Percentiles rank a stretch among this genome's conserved stretches.
Evolutionary conservation across 2,329 filamentous ascomycete species (phyloP).

Genomic region (Fusarium sp.): DNA sequence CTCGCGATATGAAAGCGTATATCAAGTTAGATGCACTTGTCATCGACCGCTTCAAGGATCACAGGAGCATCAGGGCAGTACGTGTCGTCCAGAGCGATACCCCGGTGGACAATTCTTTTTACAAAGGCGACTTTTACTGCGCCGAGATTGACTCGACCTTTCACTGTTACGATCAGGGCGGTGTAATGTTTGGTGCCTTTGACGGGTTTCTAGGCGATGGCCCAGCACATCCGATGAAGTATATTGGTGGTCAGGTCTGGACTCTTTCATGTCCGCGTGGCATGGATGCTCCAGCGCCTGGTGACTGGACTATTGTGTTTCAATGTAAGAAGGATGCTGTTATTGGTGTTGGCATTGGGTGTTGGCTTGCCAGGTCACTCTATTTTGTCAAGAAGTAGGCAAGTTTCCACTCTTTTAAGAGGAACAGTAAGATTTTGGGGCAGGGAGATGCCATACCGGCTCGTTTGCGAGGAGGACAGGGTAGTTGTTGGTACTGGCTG

Average conservation of each 20-base stretch:
- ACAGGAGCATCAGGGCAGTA: conserved; percentile 13
- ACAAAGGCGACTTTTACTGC: conserved; percentile 24
- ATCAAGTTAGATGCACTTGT: conserved; percentile 9
- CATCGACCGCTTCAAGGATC: conserved; percentile 24
- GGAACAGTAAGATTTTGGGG: not conserved
- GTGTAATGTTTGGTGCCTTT: conserved; percentile 26
- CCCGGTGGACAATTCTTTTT: not conserved
- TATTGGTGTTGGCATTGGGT: conserved; percentile 13
- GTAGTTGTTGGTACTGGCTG: not conserved
- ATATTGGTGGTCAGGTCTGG: conserved; percentile 22
- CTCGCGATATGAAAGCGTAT: conserved; percentile 13
- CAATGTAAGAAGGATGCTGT: not conserved
- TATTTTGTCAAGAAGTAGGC: conserved; percentile 17
- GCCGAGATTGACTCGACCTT: conserved; percentile 22
- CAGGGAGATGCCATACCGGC: not conserved
- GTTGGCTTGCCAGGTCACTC: conserved; percentile 24
- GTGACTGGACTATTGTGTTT: conserved; percentile 29
- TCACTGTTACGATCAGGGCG: conserved; percentile 22
- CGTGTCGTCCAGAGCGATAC: not conserved
- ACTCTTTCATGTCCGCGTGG: conserved; percentile 21
- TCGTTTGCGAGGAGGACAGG: not conserved
- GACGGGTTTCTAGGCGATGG: conserved; percentile 26
- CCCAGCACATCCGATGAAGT: conserved; percentile 23
- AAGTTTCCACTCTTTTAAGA: not conserved
- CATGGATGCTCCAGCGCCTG: conserved; percentile 31